A percentile compares a stretch with the other conserved stretches of the same genome.
phyloP scores from a whole-genome alignment of 345 rosid species.

The Acer negundo region DNA sequence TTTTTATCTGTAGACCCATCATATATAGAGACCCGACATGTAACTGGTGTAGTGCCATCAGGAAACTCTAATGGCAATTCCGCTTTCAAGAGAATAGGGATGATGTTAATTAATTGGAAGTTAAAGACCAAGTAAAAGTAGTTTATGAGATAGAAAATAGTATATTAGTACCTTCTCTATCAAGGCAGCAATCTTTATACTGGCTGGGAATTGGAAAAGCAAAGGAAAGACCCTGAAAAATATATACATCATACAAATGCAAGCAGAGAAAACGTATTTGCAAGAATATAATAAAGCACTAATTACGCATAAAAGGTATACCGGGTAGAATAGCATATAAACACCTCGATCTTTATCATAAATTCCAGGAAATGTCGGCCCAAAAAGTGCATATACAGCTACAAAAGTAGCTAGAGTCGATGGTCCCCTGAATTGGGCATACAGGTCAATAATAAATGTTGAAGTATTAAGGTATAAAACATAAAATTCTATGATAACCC shows the following conservation, averaged over 20 bases:
- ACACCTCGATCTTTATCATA: slow-evolving; percentile 89
- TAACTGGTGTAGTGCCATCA: slow-evolving; percentile 97
- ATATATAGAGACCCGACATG: slow-evolving; percentile 91
- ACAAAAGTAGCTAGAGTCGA: slow-evolving; percentile 90
- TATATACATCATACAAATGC: slow-evolving; percentile 12
- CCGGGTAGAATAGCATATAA: slow-evolving; percentile 90
- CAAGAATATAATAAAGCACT: neutral
- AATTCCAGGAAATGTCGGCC: slow-evolving; percentile 93
- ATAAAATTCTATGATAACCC: slow-evolving; percentile 22
- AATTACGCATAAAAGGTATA: slow-evolving; percentile 23
- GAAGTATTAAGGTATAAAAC: neutral
- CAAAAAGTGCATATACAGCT: slow-evolving; percentile 89
- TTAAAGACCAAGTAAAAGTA: slow-evolving; percentile 12
- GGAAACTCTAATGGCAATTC: slow-evolving; percentile 96
- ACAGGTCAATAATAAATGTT: neutral
- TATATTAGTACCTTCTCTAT: slow-evolving; percentile 65
- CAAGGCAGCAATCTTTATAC: slow-evolving; percentile 82
- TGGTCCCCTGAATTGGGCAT: slow-evolving; percentile 59
- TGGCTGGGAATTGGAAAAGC: slow-evolving; percentile 95
- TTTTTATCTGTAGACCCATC: slow-evolving; percentile 80
- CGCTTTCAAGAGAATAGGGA: slow-evolving; percentile 45
- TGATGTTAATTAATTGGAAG: slow-evolving; percentile 5
- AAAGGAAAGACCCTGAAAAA: slow-evolving; percentile 87
- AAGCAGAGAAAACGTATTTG: neutral
- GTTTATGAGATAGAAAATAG: slow-evolving; percentile 9